These are phyloP conservation scores for Clitopilus passeckerianus DNA, from an alignment of 768 basidiomycete genomes.

Conservation along the genomic window DNA sequence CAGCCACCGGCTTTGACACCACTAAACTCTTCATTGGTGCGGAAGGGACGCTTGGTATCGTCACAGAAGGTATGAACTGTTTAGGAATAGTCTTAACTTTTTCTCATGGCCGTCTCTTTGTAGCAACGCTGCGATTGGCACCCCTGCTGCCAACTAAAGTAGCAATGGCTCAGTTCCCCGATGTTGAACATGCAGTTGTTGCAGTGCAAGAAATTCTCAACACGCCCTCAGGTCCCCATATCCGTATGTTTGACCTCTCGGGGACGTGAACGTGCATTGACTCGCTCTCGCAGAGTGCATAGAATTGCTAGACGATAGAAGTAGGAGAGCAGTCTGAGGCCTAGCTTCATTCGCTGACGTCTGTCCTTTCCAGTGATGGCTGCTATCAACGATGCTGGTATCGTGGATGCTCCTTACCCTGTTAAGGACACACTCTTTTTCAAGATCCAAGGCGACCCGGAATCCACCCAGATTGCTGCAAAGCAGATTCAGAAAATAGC, in stretches of 20 bases:
- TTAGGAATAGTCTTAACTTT: background rate
- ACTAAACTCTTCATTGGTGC: constrained; percentile 89
- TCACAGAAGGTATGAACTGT: constrained; percentile 63
- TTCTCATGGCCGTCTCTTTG: background rate
- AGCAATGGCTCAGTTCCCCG: constrained; percentile 83
- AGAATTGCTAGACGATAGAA: constrained; percentile 78
- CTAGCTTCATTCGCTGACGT: no score
- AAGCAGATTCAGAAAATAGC: constrained; percentile 56
- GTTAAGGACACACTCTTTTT: constrained; percentile 83
- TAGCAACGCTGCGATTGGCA: constrained; percentile 79
- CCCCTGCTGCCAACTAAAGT: constrained; percentile 81
- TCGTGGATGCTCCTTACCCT: constrained; percentile 57
- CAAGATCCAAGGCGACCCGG: constrained; percentile 79
- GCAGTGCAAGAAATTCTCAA: constrained; percentile 81
- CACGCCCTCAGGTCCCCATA: constrained; percentile 60
- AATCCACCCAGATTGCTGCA: constrained; percentile 53
- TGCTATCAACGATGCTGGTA: constrained; percentile 66
- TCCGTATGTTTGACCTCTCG: constrained; percentile 49
- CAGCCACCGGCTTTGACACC: constrained; percentile 81
- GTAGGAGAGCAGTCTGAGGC: constrained; percentile 25
- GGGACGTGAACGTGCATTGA: background rate
- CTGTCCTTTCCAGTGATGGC: constrained; percentile 54
- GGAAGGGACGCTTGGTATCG: constrained; percentile 85
- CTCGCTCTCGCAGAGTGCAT: constrained; percentile 60
- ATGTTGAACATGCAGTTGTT: constrained; percentile 69